These are phyloP conservation scores for Fusarium nodosum DNA, from an alignment of 2,329 filamentous ascomycete genomes.

Conservation along the genomic window DNA sequence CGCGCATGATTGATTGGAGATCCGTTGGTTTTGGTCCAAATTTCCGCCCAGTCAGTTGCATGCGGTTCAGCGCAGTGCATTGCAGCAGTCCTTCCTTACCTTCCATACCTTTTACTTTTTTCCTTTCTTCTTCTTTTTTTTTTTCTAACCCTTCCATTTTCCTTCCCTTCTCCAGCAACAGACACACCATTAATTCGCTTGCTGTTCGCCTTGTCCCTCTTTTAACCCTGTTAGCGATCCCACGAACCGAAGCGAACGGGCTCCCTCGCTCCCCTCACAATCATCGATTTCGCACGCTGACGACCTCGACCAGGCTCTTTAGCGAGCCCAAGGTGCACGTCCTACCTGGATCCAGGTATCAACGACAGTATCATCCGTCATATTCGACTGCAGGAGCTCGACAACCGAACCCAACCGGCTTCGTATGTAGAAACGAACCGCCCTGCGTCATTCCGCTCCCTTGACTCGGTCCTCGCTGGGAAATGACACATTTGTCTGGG, in stretches of 20 bases:
- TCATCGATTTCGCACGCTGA: constrained; percentile 25
- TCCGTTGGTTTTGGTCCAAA: constrained; percentile 34
- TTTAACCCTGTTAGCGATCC: constrained; percentile 41
- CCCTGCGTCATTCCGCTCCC: constrained; percentile 27
- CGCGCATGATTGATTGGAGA: constrained; percentile 44
- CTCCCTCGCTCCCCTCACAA: constrained; percentile 31
- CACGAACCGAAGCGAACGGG: constrained; percentile 42
- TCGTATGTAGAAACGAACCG: constrained; percentile 46
- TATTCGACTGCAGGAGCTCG: constrained; percentile 9
- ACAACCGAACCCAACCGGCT: constrained; percentile 33
- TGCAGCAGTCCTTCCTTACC: constrained; percentile 2
- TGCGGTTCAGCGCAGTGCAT: constrained; percentile 3
- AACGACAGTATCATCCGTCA: constrained; percentile 15
- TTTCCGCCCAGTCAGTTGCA: constrained; percentile 31
- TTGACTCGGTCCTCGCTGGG: constrained; percentile 44
- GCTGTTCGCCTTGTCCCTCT: constrained; percentile 32
- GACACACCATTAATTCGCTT: constrained; percentile 28
- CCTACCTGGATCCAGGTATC: constrained; percentile 1
- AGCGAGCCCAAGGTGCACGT: constrained; percentile 16
- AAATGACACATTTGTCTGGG: constrained; percentile 49
- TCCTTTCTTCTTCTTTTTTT: constrained; percentile 8
- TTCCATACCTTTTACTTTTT: constrained; percentile 21
- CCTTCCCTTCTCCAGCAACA: constrained; percentile 25
- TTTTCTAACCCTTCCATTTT: constrained; percentile 6
- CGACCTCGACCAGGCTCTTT: constrained; percentile 33